Evolutionary conservation across 371 early-diverging fungal genomes (phyloP), one percentile per base, ranked within the genome.

Genomic region (Mortierella polycephala): DNA sequence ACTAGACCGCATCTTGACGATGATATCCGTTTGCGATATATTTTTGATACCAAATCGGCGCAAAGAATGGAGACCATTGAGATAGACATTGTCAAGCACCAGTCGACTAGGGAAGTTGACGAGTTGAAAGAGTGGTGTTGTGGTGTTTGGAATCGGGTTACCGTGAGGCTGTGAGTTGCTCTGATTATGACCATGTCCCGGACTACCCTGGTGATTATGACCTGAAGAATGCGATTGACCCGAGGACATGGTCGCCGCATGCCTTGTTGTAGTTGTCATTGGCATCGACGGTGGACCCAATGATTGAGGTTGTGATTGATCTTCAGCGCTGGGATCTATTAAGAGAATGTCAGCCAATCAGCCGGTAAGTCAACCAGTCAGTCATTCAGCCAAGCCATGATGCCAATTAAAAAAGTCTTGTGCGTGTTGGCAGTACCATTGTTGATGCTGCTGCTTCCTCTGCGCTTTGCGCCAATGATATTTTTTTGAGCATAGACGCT

Each of bases 1-100:
- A 71, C 93, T 95, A 20, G 94, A 92, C 40, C 94, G 86, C 83
- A 96, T 85, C 81, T 94, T 93, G 46, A 96, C 88, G 20, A 87
- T 69, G 40, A 95, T 83, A 20, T 83, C 73, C 13, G 83, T 77
- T 21, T 85, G 76, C 20, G 89, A 89, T 41, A 86, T 77, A 82
- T 95, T 95, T 44, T 90, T 87, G 53, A 96, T 84, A 64, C 90
- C 85, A 57, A 95, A 82, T 40, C 89, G 88, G 23, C 91, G 86
- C 21, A 96, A 85, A 0, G 94, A 90, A 75, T 96, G 95, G 9
- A 95, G 84, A 5, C 93, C 93, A 80, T 96, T 96, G 53, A 91
- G 81, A 75, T 95, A 95, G 18, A 93, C 93, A 65, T 89, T 88
- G 54, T 93, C 93, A 23, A 93, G 67, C 4, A 85, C 85, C 40